phyloP scores from a whole-genome alignment of 1,284 basidiomycete species.

The Boletus hoseneyae region DNA sequence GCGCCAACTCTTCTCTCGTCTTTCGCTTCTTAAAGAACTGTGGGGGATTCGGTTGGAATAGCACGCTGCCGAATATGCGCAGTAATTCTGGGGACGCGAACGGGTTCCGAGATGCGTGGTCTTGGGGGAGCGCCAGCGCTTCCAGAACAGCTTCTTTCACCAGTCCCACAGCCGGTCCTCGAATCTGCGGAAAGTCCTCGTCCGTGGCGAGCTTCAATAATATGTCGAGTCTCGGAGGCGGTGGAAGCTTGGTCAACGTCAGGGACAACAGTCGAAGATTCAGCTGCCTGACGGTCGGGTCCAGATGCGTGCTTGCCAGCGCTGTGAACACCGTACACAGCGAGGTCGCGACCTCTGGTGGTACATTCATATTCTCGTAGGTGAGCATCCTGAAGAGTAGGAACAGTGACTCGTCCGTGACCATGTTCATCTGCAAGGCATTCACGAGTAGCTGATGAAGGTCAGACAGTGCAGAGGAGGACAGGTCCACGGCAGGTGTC shows the following conservation, averaged over 20 bases:
- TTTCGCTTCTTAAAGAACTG: slow-evolving; percentile 20
- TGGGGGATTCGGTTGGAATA: slow-evolving; percentile 28
- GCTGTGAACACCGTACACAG: slow-evolving; percentile 49
- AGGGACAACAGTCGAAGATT: slow-evolving; percentile 56
- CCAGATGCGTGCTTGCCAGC: slow-evolving; percentile 58
- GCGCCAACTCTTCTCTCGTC: slow-evolving; percentile 24
- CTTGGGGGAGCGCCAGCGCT: slow-evolving; percentile 36
- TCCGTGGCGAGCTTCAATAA: slow-evolving; percentile 51
- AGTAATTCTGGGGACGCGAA: slow-evolving; percentile 28
- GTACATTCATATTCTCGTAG: slow-evolving; percentile 25
- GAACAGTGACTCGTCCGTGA: slow-evolving; percentile 55
- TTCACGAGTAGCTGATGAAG: slow-evolving; percentile 46
- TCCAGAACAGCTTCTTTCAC: slow-evolving; percentile 64
- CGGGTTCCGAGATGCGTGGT: slow-evolving; percentile 11
- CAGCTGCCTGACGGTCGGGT: slow-evolving; percentile 54
- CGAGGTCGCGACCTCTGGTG: slow-evolving; percentile 45
- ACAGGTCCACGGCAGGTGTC: slow-evolving; percentile 19
- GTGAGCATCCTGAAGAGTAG: slow-evolving; percentile 48
- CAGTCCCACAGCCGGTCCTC: slow-evolving; percentile 60
- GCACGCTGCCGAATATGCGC: slow-evolving; percentile 24
- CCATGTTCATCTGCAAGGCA: slow-evolving; percentile 49
- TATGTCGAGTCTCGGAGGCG: slow-evolving; percentile 48
- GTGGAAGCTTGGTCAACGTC: slow-evolving; percentile 45
- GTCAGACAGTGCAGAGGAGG: slow-evolving; percentile 31
- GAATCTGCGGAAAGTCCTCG: slow-evolving; percentile 56